Percentiles rank a stretch among this genome's conserved stretches.
phyloP scores from a whole-genome alignment of 169 alveolate species.

The Condylostoma magnum region DNA sequence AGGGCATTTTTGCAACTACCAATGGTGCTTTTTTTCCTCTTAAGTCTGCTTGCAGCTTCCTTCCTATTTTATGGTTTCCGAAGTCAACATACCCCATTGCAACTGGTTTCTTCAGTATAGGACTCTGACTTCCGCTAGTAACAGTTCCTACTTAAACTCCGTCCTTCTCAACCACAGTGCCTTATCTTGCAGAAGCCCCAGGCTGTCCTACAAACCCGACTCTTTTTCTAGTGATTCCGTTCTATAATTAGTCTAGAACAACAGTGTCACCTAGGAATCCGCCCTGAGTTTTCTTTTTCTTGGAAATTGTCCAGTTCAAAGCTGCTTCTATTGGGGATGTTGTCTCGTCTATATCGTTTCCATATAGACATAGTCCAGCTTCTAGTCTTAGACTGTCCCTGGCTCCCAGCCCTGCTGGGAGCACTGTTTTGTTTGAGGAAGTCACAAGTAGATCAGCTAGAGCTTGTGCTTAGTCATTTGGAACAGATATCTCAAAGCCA shows the following conservation, averaged over 20 bases:
- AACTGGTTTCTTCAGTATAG: conserved; percentile 56
- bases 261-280: conserved; percentile 38
- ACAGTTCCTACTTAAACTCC: conserved; percentile 69
- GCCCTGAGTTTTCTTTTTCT: conserved; percentile 37
- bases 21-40: conserved; percentile 48
- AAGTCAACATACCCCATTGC: conserved; percentile 77
- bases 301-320: conserved; percentile 74
- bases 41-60: conserved; percentile 29
- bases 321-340: conserved; percentile 80
- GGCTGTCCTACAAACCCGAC: conserved; percentile 43
- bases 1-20: conserved; percentile 66
- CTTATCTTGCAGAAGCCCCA: conserved; percentile 66
- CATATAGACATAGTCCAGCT: conserved; percentile 84
- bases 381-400: conserved; percentile 84
- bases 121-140: conserved; percentile 73
- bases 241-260: background rate
- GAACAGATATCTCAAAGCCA: conserved; percentile 80
- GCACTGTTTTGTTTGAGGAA: background rate
- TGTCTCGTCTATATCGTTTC: conserved; percentile 71
- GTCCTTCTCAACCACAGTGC: conserved; percentile 31
- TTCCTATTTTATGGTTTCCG: conserved; percentile 27
- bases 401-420: conserved; percentile 79
- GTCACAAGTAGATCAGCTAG: conserved; percentile 4
- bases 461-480: conserved; percentile 32
- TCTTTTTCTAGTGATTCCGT: conserved; percentile 45